Evolutionary conservation across 2,329 filamentous ascomycete species (phyloP).

Genomic region (Geosmithia morbida): DNA sequence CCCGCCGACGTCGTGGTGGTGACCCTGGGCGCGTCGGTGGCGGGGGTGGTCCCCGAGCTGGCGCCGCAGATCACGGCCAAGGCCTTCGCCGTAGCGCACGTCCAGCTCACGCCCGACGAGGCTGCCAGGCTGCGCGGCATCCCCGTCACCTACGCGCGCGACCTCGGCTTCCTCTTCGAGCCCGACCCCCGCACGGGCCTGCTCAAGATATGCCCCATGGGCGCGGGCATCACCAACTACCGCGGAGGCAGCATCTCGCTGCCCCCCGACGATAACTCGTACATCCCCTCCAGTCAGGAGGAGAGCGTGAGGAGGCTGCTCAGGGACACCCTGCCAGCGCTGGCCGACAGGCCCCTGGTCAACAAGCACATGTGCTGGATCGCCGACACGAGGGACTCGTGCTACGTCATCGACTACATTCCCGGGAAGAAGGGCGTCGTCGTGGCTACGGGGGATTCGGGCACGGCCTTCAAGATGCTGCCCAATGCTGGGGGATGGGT

Average conservation of each 20-base stretch:
- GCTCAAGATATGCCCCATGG: conserved; percentile 45
- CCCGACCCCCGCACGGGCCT: conserved; percentile 42
- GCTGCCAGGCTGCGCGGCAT: conserved; percentile 37
- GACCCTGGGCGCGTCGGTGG: conserved; percentile 33
- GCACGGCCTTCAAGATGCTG: conserved; percentile 49
- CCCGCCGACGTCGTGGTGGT: conserved; percentile 28
- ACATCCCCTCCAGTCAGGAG: conserved; percentile 39
- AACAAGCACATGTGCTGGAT: conserved; percentile 47
- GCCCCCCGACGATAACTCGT: conserved; percentile 23
- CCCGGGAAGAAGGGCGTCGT: conserved; percentile 33
- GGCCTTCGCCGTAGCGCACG: conserved; percentile 44
- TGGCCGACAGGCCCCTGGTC: conserved; percentile 41
- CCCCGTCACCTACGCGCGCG: conserved; percentile 44
- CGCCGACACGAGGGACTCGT: conserved; percentile 43
- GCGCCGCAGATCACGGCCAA: conserved; percentile 37
- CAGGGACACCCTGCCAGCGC: conserved; percentile 32
- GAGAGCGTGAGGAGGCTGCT: conserved; percentile 33
- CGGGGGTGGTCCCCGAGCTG: conserved; percentile 30
- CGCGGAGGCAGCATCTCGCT: conserved; percentile 21
- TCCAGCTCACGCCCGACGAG: conserved; percentile 40
- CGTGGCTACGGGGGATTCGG: conserved; percentile 41
- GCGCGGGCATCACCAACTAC: conserved; percentile 38
- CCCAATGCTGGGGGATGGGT: conserved; percentile 39
- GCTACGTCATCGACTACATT: conserved; percentile 45
- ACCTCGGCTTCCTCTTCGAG: conserved; percentile 49